phyloP scores from a whole-genome alignment of 352 stramenopile genomes.

The Plasmopara viticola region DNA sequence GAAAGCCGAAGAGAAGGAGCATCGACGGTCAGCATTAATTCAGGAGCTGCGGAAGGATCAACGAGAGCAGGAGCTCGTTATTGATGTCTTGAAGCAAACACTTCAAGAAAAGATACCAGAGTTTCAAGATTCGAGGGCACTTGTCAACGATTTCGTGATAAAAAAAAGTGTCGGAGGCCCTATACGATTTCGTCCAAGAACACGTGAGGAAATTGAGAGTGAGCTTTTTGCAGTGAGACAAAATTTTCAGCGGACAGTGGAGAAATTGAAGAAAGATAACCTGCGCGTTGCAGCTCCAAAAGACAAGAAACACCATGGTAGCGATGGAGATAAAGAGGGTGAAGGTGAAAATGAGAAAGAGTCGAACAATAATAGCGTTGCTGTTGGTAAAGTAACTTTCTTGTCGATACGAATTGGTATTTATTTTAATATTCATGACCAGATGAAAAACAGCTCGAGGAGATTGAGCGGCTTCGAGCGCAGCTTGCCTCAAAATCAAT shows the following conservation, averaged over 20 bases:
- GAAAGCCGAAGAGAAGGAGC: slow-evolving; percentile 81
- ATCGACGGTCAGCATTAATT: slow-evolving; percentile 80
- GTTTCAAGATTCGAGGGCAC: slow-evolving; percentile 49
- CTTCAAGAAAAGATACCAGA: slow-evolving; percentile 55
- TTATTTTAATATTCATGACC: slow-evolving; percentile 1
- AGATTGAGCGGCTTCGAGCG: slow-evolving; percentile 52
- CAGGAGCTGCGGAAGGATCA: slow-evolving; percentile 70
- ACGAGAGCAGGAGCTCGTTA: slow-evolving; percentile 74
- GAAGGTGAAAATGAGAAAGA: slow-evolving; percentile 22
- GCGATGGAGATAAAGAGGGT: slow-evolving; percentile 28
- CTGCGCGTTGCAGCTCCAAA: slow-evolving; percentile 21
- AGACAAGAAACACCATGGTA: slow-evolving; percentile 28
- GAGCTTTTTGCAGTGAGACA: slow-evolving; percentile 63
- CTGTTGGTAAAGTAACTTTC: slow-evolving; percentile 6
- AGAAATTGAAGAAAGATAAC: slow-evolving; percentile 54
- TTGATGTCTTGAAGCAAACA: slow-evolving; percentile 81
- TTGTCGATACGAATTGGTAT: not conserved
- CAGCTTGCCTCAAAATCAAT: slow-evolving; percentile 48
- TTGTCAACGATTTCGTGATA: slow-evolving; percentile 84
- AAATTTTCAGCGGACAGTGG: slow-evolving; percentile 62
- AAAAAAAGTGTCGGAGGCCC: slow-evolving; percentile 72
- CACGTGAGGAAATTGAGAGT: slow-evolving; percentile 81
- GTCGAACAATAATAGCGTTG: slow-evolving; percentile 8
- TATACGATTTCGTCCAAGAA: slow-evolving; percentile 79
- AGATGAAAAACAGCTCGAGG: slow-evolving; percentile 39